A percentile compares a stretch with the other conserved stretches of the same genome.
These are phyloP conservation scores for Emiliania huxleyi DNA, from an alignment of 78 protist species.

Conservation along the genomic window DNA sequence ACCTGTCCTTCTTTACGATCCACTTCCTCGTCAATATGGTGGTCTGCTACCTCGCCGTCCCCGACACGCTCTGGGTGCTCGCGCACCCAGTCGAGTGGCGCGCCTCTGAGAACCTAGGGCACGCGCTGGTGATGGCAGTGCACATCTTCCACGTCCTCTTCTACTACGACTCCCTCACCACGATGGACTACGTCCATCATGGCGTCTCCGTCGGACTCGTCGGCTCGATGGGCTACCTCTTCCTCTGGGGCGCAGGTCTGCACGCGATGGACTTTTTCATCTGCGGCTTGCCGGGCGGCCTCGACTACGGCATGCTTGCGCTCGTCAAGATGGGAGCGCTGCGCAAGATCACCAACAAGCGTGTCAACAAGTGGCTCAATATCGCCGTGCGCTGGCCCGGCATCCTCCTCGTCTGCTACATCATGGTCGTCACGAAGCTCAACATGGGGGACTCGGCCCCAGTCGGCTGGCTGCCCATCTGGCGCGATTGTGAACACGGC, in stretches of 20 bases:
- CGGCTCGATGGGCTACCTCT: neutral
- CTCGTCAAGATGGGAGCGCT: neutral
- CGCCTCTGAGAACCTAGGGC: too few relatives aligned
- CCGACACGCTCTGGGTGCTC: too few relatives aligned
- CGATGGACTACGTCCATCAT: too few relatives aligned
- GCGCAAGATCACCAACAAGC: neutral
- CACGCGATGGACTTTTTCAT: neutral
- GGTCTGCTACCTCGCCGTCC: too few relatives aligned
- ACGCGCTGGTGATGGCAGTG: too few relatives aligned
- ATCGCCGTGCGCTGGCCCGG: neutral
- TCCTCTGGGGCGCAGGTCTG: neutral
- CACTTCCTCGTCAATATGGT: too few relatives aligned
- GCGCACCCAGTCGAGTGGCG: too few relatives aligned
- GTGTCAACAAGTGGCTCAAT: neutral
- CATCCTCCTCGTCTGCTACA: neutral
- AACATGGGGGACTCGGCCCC: neutral
- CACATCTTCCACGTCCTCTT: too few relatives aligned
- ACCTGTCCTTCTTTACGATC: too few relatives aligned
- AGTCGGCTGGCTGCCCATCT: neutral
- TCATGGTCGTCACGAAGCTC: neutral
- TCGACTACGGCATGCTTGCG: neutral
- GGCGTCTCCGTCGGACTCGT: too few relatives aligned
- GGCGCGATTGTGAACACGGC: too few relatives aligned
- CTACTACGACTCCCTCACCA: too few relatives aligned
- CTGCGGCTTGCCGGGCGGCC: neutral